A percentile compares a stretch with the other conserved stretches of the same genome.
Conservation (phyloP, 441 rosid species). For the Heliophila coronopifolia region DNA sequence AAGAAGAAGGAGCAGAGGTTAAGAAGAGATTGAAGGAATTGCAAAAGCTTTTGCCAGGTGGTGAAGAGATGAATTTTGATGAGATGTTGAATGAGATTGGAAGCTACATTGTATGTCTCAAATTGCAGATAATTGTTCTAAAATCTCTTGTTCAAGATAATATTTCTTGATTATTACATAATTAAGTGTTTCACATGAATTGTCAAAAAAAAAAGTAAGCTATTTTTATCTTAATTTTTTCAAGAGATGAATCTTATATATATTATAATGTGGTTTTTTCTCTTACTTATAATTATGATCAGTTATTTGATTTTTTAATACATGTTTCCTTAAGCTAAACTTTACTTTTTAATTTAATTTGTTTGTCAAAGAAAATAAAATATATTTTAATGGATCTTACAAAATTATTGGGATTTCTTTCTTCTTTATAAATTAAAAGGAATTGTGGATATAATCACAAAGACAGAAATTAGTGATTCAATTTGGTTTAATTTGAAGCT, state of each 20-base stretch:
- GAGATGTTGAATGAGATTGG: slow-evolving; percentile 32
- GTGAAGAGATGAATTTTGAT: slow-evolving; percentile 28
- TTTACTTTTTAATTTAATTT: too few relatives aligned
- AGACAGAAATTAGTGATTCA: too few relatives aligned
- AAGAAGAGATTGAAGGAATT: slow-evolving; percentile 16
- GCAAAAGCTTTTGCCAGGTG: slow-evolving; percentile 35
- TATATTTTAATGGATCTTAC: too few relatives aligned
- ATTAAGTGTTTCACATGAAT: not conserved
- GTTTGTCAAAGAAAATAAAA: too few relatives aligned
- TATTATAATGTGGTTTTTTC: not conserved
- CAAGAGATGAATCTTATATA: not conserved
- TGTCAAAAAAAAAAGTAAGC: not conserved
- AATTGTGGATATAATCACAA: too few relatives aligned
- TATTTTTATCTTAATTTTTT: not conserved
- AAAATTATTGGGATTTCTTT: too few relatives aligned
- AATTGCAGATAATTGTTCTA: slow-evolving; percentile 31
- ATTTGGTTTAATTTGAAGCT: too few relatives aligned
- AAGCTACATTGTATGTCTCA: slow-evolving; percentile 35
- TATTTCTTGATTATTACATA: slow-evolving; percentile 1
- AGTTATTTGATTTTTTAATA: too few relatives aligned
- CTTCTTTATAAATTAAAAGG: too few relatives aligned
- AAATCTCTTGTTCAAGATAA: slow-evolving; percentile 18
- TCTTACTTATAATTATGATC: too few relatives aligned
- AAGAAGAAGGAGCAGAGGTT: slow-evolving; percentile 11
- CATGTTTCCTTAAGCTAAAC: too few relatives aligned